Base-by-base conservation (phyloP, 2,329 filamentous ascomycete species). In the Trichoderma koningii region DNA sequence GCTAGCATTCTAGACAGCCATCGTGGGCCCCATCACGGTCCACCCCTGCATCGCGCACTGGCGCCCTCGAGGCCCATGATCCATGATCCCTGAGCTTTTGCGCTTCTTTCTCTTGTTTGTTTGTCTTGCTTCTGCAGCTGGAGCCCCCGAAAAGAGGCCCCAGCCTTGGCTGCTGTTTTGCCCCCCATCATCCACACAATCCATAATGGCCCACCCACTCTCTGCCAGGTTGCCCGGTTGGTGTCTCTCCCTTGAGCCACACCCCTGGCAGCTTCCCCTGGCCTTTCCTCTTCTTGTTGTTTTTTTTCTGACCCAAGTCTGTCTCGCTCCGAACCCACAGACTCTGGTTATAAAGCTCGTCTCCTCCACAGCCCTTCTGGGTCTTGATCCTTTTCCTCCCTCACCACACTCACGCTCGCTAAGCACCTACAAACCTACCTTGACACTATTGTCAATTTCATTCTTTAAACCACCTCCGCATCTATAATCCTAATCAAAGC, bases 391-490 rank as follows among this genome's bases (percentile, higher is more conserved):
- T 74, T 73, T 69, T 67, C 75, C 76, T 73, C 72, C 73, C 79
- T 81, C 69, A 79, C 82, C 82, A 78, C 81, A 79, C 80, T 70
- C 72, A 75, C 81, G 70, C 69, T 74, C 79, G 72, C 76, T 80
- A 68, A 61, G 69, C 75, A 75, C 73, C 73, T 78, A 76, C 80
- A 66, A 55, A 48, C 28, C 19, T 42, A 67, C 68, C 63, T 79
- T 81, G 82, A 82, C 82, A 62, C 82, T 76, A 79, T 72, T 83
- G 83, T 85, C 83, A 84, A 80, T 80, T 85, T 78, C 83, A 83
- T 77, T 85, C 83, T 81, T 85, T 85, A 77, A 71, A 55, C 70
- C 71, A 66, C 66, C 63, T 47, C 17, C 45, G 53, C 64, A 64
- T 66, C 65, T 51, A 66, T 68, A 71, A 70, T 66, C 72, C 71